A percentile compares a stretch with the other conserved stretches of the same genome.
phyloP scores from a whole-genome alignment of 495 filamentous ascomycete genomes.

The Neurospora africana region DNA sequence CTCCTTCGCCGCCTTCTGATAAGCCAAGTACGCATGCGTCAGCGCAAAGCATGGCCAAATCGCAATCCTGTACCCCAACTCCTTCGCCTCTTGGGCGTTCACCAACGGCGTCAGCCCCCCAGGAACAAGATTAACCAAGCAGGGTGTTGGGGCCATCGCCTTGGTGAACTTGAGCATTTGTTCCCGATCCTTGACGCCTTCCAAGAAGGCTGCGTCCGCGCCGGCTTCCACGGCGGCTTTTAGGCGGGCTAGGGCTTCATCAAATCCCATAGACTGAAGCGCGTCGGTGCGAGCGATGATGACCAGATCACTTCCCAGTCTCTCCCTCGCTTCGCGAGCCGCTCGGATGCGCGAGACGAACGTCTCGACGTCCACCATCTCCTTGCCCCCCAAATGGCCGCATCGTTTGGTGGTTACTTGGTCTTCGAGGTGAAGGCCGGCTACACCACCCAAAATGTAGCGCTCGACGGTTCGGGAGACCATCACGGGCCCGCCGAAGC shows the following conservation, averaged over 20 bases:
- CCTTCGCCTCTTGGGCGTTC: constrained; percentile 41
- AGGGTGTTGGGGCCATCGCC: constrained; percentile 27
- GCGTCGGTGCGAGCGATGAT: constrained; percentile 63
- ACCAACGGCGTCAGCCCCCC: constrained; percentile 50
- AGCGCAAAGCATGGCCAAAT: constrained; percentile 48
- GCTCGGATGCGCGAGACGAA: constrained; percentile 47
- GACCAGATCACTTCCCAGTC: constrained; percentile 47
- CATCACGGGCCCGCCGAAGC: constrained; percentile 53
- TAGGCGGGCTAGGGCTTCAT: constrained; percentile 47
- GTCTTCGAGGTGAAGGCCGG: constrained; percentile 64
- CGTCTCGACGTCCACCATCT: constrained; percentile 41
- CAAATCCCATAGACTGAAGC: constrained; percentile 51
- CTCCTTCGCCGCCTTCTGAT: constrained; percentile 32
- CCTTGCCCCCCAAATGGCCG: constrained; percentile 52
- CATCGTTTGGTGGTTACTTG: constrained; percentile 57
- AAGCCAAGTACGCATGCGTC: constrained; percentile 42
- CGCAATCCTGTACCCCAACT: constrained; percentile 54
- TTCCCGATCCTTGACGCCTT: constrained; percentile 49
- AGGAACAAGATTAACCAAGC: constrained; percentile 55
- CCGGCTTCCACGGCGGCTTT: constrained; percentile 46
- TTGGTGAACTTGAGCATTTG: constrained; percentile 16
- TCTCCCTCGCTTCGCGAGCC: constrained; percentile 20
- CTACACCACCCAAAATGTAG: constrained; percentile 58
- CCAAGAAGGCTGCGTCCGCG: constrained; percentile 56
- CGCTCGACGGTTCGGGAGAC: constrained; percentile 49